Evolutionary conservation across 2,329 filamentous ascomycete species (phyloP), one percentile per base, ranked within the genome.

Genomic region (Sporothrix protearum): DNA sequence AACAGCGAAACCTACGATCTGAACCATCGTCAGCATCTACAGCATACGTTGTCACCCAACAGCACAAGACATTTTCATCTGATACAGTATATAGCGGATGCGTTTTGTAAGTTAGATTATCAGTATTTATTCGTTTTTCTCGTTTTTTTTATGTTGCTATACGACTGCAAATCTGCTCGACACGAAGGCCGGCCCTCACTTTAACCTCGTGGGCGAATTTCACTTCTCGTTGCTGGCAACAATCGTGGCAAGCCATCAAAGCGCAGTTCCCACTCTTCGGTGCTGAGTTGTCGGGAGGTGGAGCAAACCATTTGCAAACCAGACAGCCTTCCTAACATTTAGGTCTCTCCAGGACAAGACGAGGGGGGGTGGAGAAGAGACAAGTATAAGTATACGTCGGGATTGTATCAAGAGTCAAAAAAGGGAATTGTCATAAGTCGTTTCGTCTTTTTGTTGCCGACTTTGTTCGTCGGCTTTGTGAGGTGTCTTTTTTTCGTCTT

Each of bases 161-260:
- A 61, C 53, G 42, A 39, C 61, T 69, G 64, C 59, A 47, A 59
- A 78, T 81, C 82, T 83, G 84, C 88, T 91, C 88, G 84, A 90
- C 88, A 87, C 87, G 87, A 82, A 82, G 76, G 82, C 84, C 84
- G 79, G 85, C 83, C 84, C 85, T 88, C 84, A 88, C 88, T 91
- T 91, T 89, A 91, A 91, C 88, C 88, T 90, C 87, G 85, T 89
- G 86, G 85, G 81, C 47, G 55, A 22, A 68, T 25, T 81, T 81
- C 81, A 81, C 71, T 19, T 69, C 67, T 71, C 72, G 14, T 47
- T 16, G 16, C 59, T 19, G 19, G 33, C 19, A 16, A 22, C 49
- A 53, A 28, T 12, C 30, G 16, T 16, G 72, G 42, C 30, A 30
- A 7, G 1, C 16, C 71, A 71, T 71, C 28, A 64, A 55, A 75